A percentile compares a stretch with the other conserved stretches of the same genome.
phyloP scores from a whole-genome alignment of 2,329 filamentous ascomycete genomes.

The Fusarium odoratissimum region DNA sequence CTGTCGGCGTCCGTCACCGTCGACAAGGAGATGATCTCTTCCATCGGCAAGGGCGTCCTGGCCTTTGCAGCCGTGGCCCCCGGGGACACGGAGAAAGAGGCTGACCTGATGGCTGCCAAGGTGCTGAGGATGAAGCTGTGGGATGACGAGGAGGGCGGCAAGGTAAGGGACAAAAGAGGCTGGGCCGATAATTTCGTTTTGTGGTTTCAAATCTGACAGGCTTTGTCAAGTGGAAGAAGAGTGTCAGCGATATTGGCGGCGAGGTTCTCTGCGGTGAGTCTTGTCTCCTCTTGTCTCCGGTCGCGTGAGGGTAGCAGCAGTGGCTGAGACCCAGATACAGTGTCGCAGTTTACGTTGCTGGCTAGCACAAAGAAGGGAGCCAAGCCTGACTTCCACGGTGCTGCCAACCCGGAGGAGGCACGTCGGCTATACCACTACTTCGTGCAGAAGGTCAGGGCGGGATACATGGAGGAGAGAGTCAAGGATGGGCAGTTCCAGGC shows the following conservation, averaged over 20 bases:
- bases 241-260: slow-evolving; percentile 86
- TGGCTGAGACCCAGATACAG: slow-evolving; percentile 58
- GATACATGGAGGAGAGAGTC: slow-evolving; percentile 79
- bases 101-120: slow-evolving; percentile 84
- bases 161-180: slow-evolving; percentile 58
- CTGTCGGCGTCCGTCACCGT: slow-evolving; percentile 96
- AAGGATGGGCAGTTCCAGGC: slow-evolving; percentile 98
- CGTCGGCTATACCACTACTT: slow-evolving; percentile 87
- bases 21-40: slow-evolving; percentile 88
- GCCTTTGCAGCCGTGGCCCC: slow-evolving; percentile 93
- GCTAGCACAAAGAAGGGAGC: slow-evolving; percentile 95
- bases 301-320: neutral
- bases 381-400: slow-evolving; percentile 94
- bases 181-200: neutral
- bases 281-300: neutral
- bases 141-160: slow-evolving; percentile 81
- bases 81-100: slow-evolving; percentile 90
- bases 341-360: slow-evolving; percentile 95
- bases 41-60: slow-evolving; percentile 88
- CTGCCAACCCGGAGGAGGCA: slow-evolving; percentile 81
- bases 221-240: slow-evolving; percentile 82
- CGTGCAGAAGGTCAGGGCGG: slow-evolving; percentile 77
- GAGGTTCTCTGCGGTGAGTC: slow-evolving; percentile 89
- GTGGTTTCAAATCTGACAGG: slow-evolving; percentile 19
- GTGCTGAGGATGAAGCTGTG: slow-evolving; percentile 91